phyloP scores from a whole-genome alignment of 805 yeast genomes.

The Nakazawaea anatomiae region DNA sequence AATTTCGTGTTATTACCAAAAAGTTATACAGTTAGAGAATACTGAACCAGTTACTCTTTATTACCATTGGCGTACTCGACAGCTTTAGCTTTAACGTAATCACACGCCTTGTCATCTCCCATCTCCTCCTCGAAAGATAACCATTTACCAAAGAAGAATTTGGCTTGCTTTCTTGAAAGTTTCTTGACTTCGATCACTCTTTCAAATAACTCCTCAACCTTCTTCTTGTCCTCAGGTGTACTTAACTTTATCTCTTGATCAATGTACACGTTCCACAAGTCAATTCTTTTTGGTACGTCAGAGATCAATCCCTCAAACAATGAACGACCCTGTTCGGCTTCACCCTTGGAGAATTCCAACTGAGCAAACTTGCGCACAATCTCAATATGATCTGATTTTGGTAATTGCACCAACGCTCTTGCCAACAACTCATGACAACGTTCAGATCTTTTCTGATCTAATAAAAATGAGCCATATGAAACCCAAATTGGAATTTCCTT shows the following conservation, averaged over 20 bases:
- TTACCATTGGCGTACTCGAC: slow-evolving; percentile 46
- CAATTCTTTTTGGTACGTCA: slow-evolving; percentile 88
- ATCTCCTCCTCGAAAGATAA: slow-evolving; percentile 66
- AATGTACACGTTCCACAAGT: slow-evolving; percentile 90
- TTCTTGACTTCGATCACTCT: slow-evolving; percentile 61
- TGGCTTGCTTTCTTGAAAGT: slow-evolving; percentile 82
- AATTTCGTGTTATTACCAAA: too few species aligned
- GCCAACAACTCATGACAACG: slow-evolving; percentile 72
- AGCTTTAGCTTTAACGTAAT: slow-evolving; percentile 88
- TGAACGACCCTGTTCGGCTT: slow-evolving; percentile 90
- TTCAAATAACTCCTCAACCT: slow-evolving; percentile 76
- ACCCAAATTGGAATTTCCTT: slow-evolving; percentile 72
- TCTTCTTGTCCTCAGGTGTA: slow-evolving; percentile 57
- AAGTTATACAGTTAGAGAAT: too few species aligned
- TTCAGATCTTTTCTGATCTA: slow-evolving; percentile 50
- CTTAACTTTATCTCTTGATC: slow-evolving; percentile 68
- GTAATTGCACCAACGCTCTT: slow-evolving; percentile 63
- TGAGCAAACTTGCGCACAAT: slow-evolving; percentile 85
- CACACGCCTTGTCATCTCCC: slow-evolving; percentile 64
- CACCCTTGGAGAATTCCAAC: slow-evolving; percentile 82
- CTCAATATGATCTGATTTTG: slow-evolving; percentile 70
- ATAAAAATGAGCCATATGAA: slow-evolving; percentile 68
- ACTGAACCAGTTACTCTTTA: background rate
- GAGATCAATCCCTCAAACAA: slow-evolving; percentile 87
- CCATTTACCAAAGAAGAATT: slow-evolving; percentile 93